These are phyloP conservation scores for Linnemannia exigua DNA, from an alignment of 192 early-diverging fungal genomes.

Conservation along the genomic window DNA sequence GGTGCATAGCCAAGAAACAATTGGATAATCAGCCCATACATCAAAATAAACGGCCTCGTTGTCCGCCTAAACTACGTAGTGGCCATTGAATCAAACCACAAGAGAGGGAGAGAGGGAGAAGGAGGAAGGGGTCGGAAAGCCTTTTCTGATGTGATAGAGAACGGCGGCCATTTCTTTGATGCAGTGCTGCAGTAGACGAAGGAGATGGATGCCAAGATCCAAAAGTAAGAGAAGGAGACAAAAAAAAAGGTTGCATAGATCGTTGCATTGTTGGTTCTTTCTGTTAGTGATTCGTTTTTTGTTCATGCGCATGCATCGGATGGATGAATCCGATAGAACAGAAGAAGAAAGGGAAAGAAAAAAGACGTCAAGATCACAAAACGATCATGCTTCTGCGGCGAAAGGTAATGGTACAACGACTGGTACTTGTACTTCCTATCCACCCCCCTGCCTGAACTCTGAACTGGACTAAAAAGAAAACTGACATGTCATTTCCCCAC, in stretches of 20 bases:
- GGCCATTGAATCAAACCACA: not conserved
- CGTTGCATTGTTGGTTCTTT: not conserved
- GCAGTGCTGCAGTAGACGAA: not conserved
- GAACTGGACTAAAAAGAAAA: too few species aligned
- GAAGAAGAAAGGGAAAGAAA: not conserved
- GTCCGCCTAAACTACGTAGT: not conserved
- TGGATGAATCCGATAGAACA: conserved; percentile 1
- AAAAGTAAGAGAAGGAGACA: not conserved
- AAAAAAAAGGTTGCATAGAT: not conserved
- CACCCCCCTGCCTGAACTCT: too few species aligned
- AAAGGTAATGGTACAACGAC: not conserved
- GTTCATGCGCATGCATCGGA: conserved; percentile 6
- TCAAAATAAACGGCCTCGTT: too few species aligned
- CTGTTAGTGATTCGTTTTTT: not conserved
- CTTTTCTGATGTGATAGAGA: not conserved
- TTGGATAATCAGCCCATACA: conserved; percentile 1
- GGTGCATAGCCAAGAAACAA: conserved; percentile 11
- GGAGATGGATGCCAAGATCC: not conserved
- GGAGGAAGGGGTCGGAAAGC: not conserved
- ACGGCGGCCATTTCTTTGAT: not conserved
- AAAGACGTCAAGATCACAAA: conserved; percentile 6
- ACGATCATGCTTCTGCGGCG: not conserved
- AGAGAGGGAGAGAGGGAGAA: not conserved
- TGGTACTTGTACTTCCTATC: not conserved
- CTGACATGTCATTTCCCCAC: not conserved